Evolutionary conservation across 768 basidiomycete species (phyloP), one percentile per base, ranked within the genome.

Genomic region (Myochromella boudieri): DNA sequence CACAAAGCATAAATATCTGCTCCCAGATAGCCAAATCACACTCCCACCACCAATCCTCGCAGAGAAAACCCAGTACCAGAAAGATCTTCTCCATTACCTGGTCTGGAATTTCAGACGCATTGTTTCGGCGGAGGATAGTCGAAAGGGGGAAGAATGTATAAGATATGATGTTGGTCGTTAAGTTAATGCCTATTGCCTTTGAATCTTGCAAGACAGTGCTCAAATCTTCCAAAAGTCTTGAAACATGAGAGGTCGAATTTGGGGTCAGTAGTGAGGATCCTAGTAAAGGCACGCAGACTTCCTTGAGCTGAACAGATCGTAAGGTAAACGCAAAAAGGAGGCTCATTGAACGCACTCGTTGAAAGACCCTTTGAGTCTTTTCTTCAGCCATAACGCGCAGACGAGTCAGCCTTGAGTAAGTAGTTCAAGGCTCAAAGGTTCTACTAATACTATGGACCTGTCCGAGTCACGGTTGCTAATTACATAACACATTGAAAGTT

Each of bases 141-240:
- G 92, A 92, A 31, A 97, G 64, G 3, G 95, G 95, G 56, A 92
- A 87, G 67, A 95, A 90, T 22, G 83, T 71, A 63, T 97, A 98
- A 36, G 87, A 84, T 34, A 91, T 80, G 38, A 93, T 73, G 12
- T 78, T 77, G 0, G 78, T 60, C 1, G 77, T 71, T 27, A 91
- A 73, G 3, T 62, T 42, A 27, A 57, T 48, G 6, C 63, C 63
- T 6, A 69, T 65, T 10, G 67, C 53, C 8, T 73, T 65, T 20
- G 78, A 57, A 5, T 71, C 67, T n/a, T 61, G 62, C 33, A 93
- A 68, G 6, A 67, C 63, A 6, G 61, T 58, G 44, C 77, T 62
- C 22, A 93, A 75, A 18, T 78, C 66, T 14, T 72, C 65, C 34
- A 97, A 73, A 4, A 85, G 74, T 6, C 61, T 65, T 25, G 77